These are phyloP conservation scores for Tetracladium setigerum DNA, from an alignment of 495 filamentous ascomycete species.

Conservation along the genomic window DNA sequence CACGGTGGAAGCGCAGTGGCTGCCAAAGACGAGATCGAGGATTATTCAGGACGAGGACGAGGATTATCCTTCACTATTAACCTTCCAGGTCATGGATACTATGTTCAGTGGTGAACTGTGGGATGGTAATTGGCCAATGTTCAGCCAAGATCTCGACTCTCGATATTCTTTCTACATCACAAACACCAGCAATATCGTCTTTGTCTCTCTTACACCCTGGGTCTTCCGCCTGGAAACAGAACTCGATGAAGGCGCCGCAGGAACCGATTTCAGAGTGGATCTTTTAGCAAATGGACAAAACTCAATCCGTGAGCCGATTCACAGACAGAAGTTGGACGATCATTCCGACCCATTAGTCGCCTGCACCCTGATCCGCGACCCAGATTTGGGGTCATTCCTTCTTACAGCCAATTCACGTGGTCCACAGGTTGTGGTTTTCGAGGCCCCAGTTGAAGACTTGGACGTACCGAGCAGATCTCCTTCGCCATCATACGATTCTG, in stretches of 20 bases:
- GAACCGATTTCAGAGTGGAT: slow-evolving; percentile 65
- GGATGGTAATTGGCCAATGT: slow-evolving; percentile 58
- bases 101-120: slow-evolving; percentile 40
- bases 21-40: slow-evolving; percentile 42
- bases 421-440: slow-evolving; percentile 60
- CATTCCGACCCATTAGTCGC: slow-evolving; percentile 43
- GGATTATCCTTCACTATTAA: slow-evolving; percentile 32
- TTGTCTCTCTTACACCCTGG: slow-evolving; percentile 67
- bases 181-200: slow-evolving; percentile 58
- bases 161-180: slow-evolving; percentile 77
- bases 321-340: slow-evolving; percentile 33
- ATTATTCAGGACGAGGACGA: slow-evolving; percentile 11
- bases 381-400: slow-evolving; percentile 72
- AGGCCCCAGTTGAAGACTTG: slow-evolving; percentile 46
- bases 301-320: slow-evolving; percentile 52
- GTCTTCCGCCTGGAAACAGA: slow-evolving; percentile 69
- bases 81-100: slow-evolving; percentile 55
- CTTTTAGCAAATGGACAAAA: slow-evolving; percentile 56
- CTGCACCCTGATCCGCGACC: slow-evolving; percentile 60
- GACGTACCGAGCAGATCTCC: slow-evolving; percentile 23
- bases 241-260: slow-evolving; percentile 55
- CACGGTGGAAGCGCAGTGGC: slow-evolving; percentile 78
- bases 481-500: slow-evolving; percentile 27
- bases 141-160: slow-evolving; percentile 64
- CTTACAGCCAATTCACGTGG: slow-evolving; percentile 58